phyloP scores from a whole-genome alignment of 2,329 filamentous ascomycete species.

The Achaetomium macrosporum region DNA sequence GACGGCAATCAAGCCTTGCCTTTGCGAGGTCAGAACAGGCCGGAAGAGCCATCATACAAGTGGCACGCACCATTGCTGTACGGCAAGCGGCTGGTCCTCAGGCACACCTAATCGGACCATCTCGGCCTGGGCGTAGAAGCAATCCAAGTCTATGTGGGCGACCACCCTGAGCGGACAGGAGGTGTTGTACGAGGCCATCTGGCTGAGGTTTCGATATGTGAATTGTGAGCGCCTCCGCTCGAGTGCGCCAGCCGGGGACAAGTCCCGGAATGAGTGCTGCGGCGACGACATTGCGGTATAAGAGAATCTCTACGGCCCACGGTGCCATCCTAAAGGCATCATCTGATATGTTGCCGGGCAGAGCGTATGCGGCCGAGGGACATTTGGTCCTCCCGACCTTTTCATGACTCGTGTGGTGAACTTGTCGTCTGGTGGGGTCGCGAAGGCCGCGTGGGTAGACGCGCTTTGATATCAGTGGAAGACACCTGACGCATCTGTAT shows the following conservation, averaged over 20 bases:
- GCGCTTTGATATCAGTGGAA: too few relatives aligned
- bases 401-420: too few relatives aligned
- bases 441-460: too few relatives aligned
- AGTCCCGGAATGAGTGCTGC: conserved; percentile 28
- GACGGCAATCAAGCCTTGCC: conserved; percentile 89
- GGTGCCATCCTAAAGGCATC: conserved; percentile 6
- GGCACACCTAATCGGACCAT: conserved; percentile 75
- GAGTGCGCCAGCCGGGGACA: conserved; percentile 31
- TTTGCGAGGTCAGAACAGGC: conserved; percentile 25
- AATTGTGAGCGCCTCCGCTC: conserved; percentile 58
- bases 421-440: too few relatives aligned
- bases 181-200: conserved; percentile 64
- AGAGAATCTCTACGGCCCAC: background rate
- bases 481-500: too few relatives aligned
- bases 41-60: background rate
- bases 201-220: conserved; percentile 75
- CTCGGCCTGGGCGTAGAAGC: conserved; percentile 96
- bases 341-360: background rate
- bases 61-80: conserved; percentile 72
- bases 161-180: conserved; percentile 78
- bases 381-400: too few relatives aligned
- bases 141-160: conserved; percentile 91
- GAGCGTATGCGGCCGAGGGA: background rate
- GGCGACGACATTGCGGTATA: conserved; percentile 28
- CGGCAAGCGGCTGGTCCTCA: conserved; percentile 75